Percentiles rank a stretch among this genome's conserved stretches.
phyloP scores from a whole-genome alignment of 1,139 yeast species.

The Blastobotrys apis region DNA sequence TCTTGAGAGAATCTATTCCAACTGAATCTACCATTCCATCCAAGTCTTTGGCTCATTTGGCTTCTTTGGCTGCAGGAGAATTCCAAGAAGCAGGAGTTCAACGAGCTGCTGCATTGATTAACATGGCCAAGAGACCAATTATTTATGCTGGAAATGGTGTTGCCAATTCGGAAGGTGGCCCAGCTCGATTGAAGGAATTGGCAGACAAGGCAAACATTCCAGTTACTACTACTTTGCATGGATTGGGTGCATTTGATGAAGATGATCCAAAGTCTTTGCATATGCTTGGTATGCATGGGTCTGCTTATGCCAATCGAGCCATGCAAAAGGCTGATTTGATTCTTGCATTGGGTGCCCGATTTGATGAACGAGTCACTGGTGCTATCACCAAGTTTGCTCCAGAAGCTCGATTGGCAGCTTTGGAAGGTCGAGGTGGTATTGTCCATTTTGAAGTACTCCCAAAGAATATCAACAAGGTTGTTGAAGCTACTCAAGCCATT shows the following conservation, averaged over 20 bases:
- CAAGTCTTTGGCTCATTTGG: conserved; percentile 64
- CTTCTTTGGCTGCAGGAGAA: conserved; percentile 68
- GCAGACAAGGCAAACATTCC: conserved; percentile 91
- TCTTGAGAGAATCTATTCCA: conserved; percentile 83
- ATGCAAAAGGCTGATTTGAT: conserved; percentile 91
- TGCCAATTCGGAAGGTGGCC: conserved; percentile 76
- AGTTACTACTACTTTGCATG: conserved; percentile 93
- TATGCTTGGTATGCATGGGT: conserved; percentile 98
- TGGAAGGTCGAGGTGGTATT: conserved; percentile 89
- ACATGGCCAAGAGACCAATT: conserved; percentile 81
- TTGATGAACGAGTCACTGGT: conserved; percentile 97
- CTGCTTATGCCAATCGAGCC: conserved; percentile 90
- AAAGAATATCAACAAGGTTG: conserved; percentile 95
- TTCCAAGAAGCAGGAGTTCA: conserved; percentile 70
- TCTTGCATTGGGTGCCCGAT: conserved; percentile 92
- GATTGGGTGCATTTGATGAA: conserved; percentile 91
- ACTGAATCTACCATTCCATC: conserved; percentile 81
- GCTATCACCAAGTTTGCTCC: conserved; percentile 88
- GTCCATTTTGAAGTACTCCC: conserved; percentile 94
- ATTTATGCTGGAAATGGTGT: conserved; percentile 92
- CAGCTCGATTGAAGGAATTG: conserved; percentile 69
- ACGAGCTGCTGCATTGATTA: conserved; percentile 73
- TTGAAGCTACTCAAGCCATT: conserved; percentile 92
- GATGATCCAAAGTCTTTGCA: conserved; percentile 84
- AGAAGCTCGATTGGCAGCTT: conserved; percentile 82